A percentile compares a stretch with the other conserved stretches of the same genome.
These are phyloP conservation scores for Mitragyna speciosa DNA, from an alignment of 257 asterid genomes.

Conservation along the genomic window DNA sequence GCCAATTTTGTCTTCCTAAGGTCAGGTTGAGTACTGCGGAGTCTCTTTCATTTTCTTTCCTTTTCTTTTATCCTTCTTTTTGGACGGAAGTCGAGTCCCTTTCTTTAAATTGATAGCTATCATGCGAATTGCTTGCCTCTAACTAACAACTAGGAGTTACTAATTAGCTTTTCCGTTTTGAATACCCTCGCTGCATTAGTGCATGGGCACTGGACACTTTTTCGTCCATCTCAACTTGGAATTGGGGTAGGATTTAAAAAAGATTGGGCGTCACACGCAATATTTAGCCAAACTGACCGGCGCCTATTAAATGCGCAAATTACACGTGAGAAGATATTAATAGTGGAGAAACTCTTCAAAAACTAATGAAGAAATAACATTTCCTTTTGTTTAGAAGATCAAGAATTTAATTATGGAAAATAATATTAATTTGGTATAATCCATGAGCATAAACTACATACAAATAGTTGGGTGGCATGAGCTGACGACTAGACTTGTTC, in stretches of 20 bases:
- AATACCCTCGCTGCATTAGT: neutral
- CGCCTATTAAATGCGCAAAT: conserved; percentile 3
- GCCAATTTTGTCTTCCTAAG: neutral
- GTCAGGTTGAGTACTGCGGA: neutral
- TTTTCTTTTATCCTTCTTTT: neutral
- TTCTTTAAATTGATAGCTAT: neutral
- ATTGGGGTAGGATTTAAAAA: neutral
- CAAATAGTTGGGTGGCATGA: neutral
- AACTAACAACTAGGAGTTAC: neutral
- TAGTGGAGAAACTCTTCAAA: neutral
- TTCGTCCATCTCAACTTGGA: neutral
- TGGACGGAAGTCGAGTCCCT: neutral
- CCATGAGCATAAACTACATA: neutral
- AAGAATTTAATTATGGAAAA: neutral
- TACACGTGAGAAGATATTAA: neutral
- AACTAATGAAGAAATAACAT: neutral
- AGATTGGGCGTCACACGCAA: neutral
- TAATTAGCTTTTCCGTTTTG: neutral
- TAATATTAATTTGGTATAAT: neutral
- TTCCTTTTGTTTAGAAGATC: neutral
- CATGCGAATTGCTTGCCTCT: neutral
- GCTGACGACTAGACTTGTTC: neutral
- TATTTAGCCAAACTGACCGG: neutral
- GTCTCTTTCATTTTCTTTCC: neutral
- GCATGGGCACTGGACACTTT: neutral